Conservation (phyloP, 2,329 filamentous ascomycete genomes). For the Monosporascus ibericus region DNA sequence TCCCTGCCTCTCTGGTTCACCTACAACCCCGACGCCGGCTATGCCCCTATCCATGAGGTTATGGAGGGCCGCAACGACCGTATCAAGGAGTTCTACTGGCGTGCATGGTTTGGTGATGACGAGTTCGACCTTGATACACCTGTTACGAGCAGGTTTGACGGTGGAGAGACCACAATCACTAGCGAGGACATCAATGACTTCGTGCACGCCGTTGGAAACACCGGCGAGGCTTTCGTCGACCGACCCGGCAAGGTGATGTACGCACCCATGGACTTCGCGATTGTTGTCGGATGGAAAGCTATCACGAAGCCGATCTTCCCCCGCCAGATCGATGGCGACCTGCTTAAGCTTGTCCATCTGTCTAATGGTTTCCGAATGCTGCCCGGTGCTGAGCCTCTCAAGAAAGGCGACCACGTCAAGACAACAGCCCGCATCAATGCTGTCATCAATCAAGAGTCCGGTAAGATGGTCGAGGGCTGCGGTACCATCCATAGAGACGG, state of each 20-base stretch:
- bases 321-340: conserved; percentile 87
- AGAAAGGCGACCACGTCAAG: conserved; percentile 88
- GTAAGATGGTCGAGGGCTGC: conserved; percentile 99
- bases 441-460: conserved; percentile 95
- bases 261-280: conserved; percentile 97
- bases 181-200: conserved; percentile 96
- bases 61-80: conserved; percentile 95
- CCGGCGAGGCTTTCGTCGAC: conserved; percentile 93
- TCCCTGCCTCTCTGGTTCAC: conserved; percentile 81
- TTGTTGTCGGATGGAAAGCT: conserved; percentile 97
- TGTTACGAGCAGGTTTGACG: conserved; percentile 83
- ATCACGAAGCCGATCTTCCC: conserved; percentile 99
- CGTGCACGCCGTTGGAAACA: conserved; percentile 97
- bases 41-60: conserved; percentile 94
- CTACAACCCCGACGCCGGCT: conserved; percentile 92
- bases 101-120: conserved; percentile 92
- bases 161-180: conserved; percentile 80
- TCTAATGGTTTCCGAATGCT: conserved; percentile 99
- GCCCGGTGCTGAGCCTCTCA: conserved; percentile 86
- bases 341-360: conserved; percentile 91
- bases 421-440: conserved; percentile 96
- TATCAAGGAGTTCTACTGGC: conserved; percentile 99
- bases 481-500: conserved; percentile 86
- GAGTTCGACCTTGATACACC: conserved; percentile 74
- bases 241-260: conserved; percentile 89